Conservation (phyloP, 495 filamentous ascomycete genomes). For the Talaromyces nanjingensis region DNA sequence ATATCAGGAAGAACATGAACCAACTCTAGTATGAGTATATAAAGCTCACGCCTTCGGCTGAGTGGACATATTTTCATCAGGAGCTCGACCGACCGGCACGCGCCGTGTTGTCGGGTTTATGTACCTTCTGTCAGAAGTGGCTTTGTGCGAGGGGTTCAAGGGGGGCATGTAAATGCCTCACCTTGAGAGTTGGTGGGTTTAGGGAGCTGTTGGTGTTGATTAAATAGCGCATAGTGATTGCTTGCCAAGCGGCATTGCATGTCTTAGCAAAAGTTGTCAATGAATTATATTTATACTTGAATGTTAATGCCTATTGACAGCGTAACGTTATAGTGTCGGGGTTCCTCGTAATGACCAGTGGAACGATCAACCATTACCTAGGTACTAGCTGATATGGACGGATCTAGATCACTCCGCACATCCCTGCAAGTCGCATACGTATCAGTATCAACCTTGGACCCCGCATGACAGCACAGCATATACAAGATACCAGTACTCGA, state of each 20-base stretch:
- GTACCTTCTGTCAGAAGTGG: background rate
- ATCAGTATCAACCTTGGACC: background rate
- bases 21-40: constrained; percentile 1
- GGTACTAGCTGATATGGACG: background rate
- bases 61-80: background rate
- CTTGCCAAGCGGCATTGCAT: background rate
- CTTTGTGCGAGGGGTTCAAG: background rate
- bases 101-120: background rate
- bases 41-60: background rate
- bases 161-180: background rate
- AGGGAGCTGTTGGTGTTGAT: background rate
- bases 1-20: background rate
- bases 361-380: background rate
- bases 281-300: background rate
- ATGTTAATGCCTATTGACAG: background rate
- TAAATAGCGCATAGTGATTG: background rate
- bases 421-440: background rate
- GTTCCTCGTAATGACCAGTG: background rate
- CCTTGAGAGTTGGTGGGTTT: background rate
- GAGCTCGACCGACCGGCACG: background rate
- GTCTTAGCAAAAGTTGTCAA: background rate
- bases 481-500: background rate
- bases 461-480: background rate
- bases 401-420: background rate
- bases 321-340: no score